A percentile compares a stretch with the other conserved stretches of the same genome.
phyloP scores from a whole-genome alignment of 108 stramenopile species.

The Pseudonitzschia pungens region DNA sequence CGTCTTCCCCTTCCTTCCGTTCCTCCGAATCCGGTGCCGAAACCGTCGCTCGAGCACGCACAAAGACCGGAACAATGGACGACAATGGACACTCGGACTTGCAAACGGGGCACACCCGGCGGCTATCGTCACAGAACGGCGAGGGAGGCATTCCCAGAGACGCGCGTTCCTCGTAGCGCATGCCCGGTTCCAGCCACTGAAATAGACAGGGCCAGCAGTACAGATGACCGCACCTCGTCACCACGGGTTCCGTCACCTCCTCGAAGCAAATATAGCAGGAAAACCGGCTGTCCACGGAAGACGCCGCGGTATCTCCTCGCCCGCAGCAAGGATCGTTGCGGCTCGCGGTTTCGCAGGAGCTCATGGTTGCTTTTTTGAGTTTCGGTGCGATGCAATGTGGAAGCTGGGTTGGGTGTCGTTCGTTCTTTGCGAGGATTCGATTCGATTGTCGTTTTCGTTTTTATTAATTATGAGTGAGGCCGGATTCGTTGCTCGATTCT shows the following conservation, averaged over 20 bases:
- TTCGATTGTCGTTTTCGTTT: no score
- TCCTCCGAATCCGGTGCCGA: not conserved
- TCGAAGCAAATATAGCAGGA: constrained; percentile 90
- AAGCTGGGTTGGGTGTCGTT: no score
- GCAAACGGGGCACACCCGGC: constrained; percentile 82
- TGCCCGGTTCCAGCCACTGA: constrained; percentile 70
- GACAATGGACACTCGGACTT: constrained; percentile 71
- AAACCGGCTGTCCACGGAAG: constrained; percentile 51
- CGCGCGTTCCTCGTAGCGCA: constrained; percentile 49
- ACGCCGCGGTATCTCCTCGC: not conserved
- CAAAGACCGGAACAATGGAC: constrained; percentile 78
- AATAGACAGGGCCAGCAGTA: constrained; percentile 93
- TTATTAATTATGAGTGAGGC: no score
- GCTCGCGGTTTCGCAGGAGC: no score
- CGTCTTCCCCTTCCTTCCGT: not conserved
- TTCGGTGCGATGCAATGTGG: no score
- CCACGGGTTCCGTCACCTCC: constrained; percentile 76
- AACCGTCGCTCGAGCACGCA: constrained; percentile 24
- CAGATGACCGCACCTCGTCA: constrained; percentile 87
- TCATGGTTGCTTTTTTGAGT: no score
- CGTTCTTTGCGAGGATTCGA: no score
- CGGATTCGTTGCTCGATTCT: no score
- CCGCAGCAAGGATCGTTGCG: not conserved
- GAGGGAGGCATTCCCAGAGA: constrained; percentile 23
- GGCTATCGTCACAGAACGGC: constrained; percentile 15